A percentile compares a stretch with the other conserved stretches of the same genome.
Conservation (phyloP, 2,329 filamentous ascomycete species). For the Ophiostoma tasmaniense region DNA sequence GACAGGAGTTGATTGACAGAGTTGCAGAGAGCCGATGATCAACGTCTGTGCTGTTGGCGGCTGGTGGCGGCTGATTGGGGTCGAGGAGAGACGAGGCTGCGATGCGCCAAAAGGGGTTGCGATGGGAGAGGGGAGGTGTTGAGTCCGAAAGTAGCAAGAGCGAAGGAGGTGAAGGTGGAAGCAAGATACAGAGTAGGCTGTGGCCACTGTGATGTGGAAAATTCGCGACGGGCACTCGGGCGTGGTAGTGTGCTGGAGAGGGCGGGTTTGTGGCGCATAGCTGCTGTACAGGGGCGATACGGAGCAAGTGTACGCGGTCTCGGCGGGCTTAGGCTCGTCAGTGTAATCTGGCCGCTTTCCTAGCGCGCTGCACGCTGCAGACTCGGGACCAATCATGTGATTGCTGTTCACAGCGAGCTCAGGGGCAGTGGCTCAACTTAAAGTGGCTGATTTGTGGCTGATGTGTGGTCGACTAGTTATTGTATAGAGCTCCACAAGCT, state of each 20-base stretch:
- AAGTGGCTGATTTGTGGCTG: not conserved
- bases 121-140: not conserved
- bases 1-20: not conserved
- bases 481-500: no score
- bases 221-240: constrained; percentile 10
- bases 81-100: not conserved
- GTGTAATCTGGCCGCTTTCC: constrained; percentile 20
- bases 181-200: not conserved
- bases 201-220: constrained; percentile 7
- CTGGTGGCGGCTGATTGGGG: no score
- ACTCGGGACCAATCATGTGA: constrained; percentile 12
- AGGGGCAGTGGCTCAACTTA: constrained; percentile 11
- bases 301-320: not conserved
- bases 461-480: constrained; percentile 3
- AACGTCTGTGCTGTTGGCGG: not conserved
- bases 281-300: not conserved
- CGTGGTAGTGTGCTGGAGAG: not conserved
- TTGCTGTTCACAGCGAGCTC: not conserved
- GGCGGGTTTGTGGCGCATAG: not conserved
- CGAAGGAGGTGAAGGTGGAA: not conserved
- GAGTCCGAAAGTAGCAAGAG: not conserved
- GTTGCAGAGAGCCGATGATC: not conserved
- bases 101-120: constrained; percentile 3
- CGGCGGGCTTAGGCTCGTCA: constrained; percentile 3
- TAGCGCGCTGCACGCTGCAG: not conserved